Percentiles rank a stretch among this genome's conserved stretches.
phyloP scores from a whole-genome alignment of 2,329 filamentous ascomycete species.

The Trichoderma brevicompactum region DNA sequence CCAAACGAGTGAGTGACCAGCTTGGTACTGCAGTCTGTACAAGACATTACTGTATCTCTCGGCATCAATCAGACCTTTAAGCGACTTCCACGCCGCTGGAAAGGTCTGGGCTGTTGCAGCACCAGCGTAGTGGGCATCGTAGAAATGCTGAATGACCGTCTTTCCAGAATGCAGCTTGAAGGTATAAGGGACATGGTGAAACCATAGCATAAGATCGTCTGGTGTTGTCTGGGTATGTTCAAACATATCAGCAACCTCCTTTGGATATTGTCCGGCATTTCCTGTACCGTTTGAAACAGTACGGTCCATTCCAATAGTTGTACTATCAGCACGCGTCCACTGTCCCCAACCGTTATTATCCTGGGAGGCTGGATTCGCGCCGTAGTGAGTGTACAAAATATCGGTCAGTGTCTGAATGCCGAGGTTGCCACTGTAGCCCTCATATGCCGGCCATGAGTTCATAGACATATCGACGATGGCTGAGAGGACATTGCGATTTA shows the following conservation, averaged over 20 bases:
- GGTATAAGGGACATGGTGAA: constrained; percentile 73
- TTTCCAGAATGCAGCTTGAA: constrained; percentile 64
- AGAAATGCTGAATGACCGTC: constrained; percentile 71
- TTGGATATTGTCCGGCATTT: constrained; percentile 67
- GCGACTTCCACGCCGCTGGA: constrained; percentile 55
- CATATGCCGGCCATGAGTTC: constrained; percentile 23
- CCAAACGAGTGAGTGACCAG: constrained; percentile 73
- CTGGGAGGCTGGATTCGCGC: constrained; percentile 68
- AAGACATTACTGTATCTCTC: constrained; percentile 63
- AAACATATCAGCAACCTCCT: constrained; percentile 60
- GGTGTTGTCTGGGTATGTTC: constrained; percentile 67
- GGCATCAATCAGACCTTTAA: constrained; percentile 61
- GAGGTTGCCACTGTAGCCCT: constrained; percentile 21
- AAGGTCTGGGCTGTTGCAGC: constrained; percentile 65
- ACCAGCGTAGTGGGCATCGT: constrained; percentile 65
- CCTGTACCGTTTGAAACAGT: constrained; percentile 70
- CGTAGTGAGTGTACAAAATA: constrained; percentile 37
- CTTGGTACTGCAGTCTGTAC: constrained; percentile 66
- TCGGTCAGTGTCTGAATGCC: constrained; percentile 22
- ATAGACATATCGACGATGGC: constrained; percentile 51
- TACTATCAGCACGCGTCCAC: constrained; percentile 61
- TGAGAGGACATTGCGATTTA: constrained; percentile 57
- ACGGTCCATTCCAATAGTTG: constrained; percentile 71
- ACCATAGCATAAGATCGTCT: constrained; percentile 72
- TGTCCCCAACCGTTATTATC: constrained; percentile 45